Evolutionary conservation across 768 basidiomycete species (phyloP), one percentile per base, ranked within the genome.

Genomic region (Tylopilus sp.): DNA sequence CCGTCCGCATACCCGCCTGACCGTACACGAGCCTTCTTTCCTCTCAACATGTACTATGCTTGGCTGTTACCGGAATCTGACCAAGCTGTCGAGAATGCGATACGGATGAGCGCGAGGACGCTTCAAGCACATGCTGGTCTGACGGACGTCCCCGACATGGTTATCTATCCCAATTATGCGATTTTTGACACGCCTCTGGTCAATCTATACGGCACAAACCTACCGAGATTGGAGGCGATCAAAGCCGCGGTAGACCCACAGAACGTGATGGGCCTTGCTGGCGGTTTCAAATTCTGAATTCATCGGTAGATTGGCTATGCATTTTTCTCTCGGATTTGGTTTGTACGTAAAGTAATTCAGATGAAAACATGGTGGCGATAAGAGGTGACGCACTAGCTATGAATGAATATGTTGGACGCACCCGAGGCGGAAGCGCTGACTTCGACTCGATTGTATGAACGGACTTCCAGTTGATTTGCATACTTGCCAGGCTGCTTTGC

Each of bases 181-280:
- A 68, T 82, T 3, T 71, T 61, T 47, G 76, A 75, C 51, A 84
- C 81, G 10, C 77, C 81, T 1, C 34, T 83, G 38, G 61, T 68
- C 25, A 37, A 63, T 2, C 62, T 86, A 26, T 86, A 80, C 54
- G 83, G 79, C 1, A 59, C 53, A 1, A 78, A 83, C 48, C 1
- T 59, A 24, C 51, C 65, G 2, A 63, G 46, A 43, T 62, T 86
- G 46, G 59, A 65, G 44, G 59, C 54, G 12, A 62, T 85, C n/a
- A 80, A 79, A 59, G 63, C 50, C 45, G 50, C 47, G 11, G 73
- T 79, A 31, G 85, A 86, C 62, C 84, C 84, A 0, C 44, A 69
- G 5, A 74, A 81, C 58, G 73, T 85, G 6, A 86, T 86, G 85
- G 78, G 75, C 7, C 74, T 84, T 12, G 73, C 84, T n/a, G 85